Evolutionary conservation across 257 asterid genomes (phyloP).

Genomic region (Apocynum venetum): DNA sequence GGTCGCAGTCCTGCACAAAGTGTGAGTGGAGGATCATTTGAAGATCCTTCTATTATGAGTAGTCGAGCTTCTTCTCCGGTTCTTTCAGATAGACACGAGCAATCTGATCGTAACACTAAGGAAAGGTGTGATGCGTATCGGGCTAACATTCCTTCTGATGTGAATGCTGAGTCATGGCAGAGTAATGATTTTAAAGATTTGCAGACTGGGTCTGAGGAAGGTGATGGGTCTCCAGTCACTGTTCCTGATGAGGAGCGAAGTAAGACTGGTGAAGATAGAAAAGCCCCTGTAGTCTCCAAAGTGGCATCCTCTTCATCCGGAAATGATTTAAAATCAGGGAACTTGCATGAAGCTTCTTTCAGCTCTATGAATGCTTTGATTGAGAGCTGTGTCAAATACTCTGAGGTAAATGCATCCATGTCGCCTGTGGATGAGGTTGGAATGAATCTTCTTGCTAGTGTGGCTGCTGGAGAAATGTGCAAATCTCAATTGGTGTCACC

Average conservation of each 20-base stretch:
- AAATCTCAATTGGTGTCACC: constrained; percentile 55
- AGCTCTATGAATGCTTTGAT: constrained; percentile 92
- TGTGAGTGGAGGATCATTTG: constrained; percentile 44
- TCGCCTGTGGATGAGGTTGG: constrained; percentile 81
- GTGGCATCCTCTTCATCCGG: constrained; percentile 31
- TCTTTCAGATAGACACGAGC: constrained; percentile 35
- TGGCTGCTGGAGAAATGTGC: constrained; percentile 83
- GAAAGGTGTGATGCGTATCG: constrained; percentile 42
- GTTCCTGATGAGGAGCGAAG: constrained; percentile 50
- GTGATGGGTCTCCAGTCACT: constrained; percentile 39
- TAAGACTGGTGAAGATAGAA: constrained; percentile 34
- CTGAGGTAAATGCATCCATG: constrained; percentile 62
- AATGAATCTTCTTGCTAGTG: constrained; percentile 95
- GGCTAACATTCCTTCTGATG: constrained; percentile 36
- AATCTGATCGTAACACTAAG: constrained; percentile 32
- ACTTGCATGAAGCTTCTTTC: constrained; percentile 55
- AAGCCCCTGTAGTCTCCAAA: constrained; percentile 28
- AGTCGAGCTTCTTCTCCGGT: constrained; percentile 62
- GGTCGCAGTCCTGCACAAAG: constrained; percentile 67
- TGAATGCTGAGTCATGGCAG: constrained; percentile 43
- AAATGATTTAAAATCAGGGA: constrained; percentile 37
- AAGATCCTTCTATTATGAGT: constrained; percentile 43
- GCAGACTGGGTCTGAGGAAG: constrained; percentile 46
- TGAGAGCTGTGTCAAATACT: constrained; percentile 83
- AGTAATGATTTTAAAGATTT: constrained; percentile 46